Evolutionary conservation across 768 basidiomycete genomes (phyloP), one percentile per base, ranked within the genome.

Genomic region (Amanita pallidorosea): DNA sequence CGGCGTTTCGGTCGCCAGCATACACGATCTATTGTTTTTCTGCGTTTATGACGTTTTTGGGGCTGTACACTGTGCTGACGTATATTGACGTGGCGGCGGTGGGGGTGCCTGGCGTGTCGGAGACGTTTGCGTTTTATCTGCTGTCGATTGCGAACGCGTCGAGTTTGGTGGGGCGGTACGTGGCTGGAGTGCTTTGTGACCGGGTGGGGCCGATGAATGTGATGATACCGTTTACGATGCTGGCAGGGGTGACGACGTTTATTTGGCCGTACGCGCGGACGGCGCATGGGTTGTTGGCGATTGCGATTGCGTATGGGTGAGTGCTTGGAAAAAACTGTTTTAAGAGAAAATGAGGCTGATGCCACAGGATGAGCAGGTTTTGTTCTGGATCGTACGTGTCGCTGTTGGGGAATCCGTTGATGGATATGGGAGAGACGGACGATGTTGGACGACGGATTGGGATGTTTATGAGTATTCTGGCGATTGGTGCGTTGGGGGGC

Each of bases 11-110:
- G 57, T 72, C 69, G 1, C 63, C 70, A 1, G 66, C 76, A 1
- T 91, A 76, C 60, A 62, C 75, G 0, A 48, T 80, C 1, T 89
- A 81, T 58, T 80, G 79, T 42, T 12, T 72, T 2, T 78, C 83
- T 0, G 73, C 75, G 0, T 73, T 80, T 51, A 59, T 77, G 18
- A 66, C 63, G 12, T 87, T 83, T 63, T 72, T 89, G 11, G 87
- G 86, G 4, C 61, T 88, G 9, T 88, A 86, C 58, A 85, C 83
- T 83, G 82, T 80, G n/a, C 61, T 87, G 45, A 86, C 79, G 0
- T 88, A 85, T 56, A 74, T 85, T 50, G 74, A 79, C 45, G 67
- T 79, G 45, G 81, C 77, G 60, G 81, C 82, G 2, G 61, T 67
- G 0, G 59, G 63, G 9, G 64, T 72, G 6, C 27, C n/a, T 9